Conservation (phyloP, 257 asterid genomes). For the Solanum arcanum region DNA sequence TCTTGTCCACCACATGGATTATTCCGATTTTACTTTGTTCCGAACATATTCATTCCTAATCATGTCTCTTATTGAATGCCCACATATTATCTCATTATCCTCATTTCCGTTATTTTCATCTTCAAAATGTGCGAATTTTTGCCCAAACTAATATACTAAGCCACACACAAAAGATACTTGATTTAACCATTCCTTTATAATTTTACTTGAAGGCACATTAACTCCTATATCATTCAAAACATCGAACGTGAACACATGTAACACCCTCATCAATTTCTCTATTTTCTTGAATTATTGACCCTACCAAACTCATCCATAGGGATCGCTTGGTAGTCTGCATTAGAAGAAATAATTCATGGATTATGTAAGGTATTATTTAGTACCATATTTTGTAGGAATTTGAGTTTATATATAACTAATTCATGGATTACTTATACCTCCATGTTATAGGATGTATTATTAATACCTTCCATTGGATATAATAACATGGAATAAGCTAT, state of each 20-base stretch:
- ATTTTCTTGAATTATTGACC: neutral
- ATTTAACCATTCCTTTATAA: neutral
- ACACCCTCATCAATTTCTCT: neutral
- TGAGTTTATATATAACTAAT: no score
- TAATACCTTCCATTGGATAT: no score
- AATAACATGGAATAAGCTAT: no score
- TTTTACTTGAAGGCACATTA: neutral
- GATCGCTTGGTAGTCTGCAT: no score
- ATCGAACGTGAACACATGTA: accelerated
- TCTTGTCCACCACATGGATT: neutral
- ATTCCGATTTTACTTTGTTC: accelerated
- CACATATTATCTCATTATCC: neutral
- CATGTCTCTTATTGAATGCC: neutral
- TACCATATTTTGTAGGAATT: no score
- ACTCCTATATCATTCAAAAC: neutral
- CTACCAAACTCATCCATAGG: neutral
- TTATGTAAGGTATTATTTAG: no score
- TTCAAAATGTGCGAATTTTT: accelerated
- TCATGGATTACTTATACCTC: no score
- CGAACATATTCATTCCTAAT: neutral
- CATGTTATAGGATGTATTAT: no score
- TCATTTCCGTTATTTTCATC: no score
- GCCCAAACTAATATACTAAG: no score
- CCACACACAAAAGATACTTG: neutral
- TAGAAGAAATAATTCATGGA: no score